Evolutionary conservation across 148 eudicot genomes (phyloP).

Genomic region (Amaranthus palmeri): DNA sequence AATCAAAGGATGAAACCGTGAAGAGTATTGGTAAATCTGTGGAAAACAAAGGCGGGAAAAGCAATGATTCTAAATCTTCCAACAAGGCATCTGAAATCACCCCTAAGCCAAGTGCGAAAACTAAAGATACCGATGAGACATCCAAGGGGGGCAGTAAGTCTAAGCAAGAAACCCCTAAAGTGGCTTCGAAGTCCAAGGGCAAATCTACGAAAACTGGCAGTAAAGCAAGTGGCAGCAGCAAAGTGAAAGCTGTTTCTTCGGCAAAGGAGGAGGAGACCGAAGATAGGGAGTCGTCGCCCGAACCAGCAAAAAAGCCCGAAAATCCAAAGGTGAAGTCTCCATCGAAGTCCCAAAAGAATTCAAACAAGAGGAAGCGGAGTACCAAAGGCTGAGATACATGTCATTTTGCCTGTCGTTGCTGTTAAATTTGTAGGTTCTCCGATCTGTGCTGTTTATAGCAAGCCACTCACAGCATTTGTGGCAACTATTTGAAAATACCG

Average conservation of each 20-base stretch:
- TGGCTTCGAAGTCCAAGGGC: constrained; percentile 39
- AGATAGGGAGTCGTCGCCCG: constrained; percentile 32
- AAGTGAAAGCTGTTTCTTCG: constrained; percentile 33
- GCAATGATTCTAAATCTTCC: constrained; percentile 25
- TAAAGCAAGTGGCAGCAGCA: constrained; percentile 33
- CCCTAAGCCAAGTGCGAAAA: constrained; percentile 28
- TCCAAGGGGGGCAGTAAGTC: constrained; percentile 27
- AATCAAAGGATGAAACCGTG: constrained; percentile 30
- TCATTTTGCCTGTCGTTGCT: not conserved
- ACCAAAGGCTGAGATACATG: constrained; percentile 4
- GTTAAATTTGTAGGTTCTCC: constrained; percentile 10
- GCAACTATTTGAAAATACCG: not conserved
- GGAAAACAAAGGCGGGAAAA: constrained; percentile 26
- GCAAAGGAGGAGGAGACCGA: constrained; percentile 37
- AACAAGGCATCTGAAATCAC: constrained; percentile 26
- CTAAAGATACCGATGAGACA: constrained; percentile 33
- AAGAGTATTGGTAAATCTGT: constrained; percentile 35
- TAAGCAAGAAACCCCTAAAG: constrained; percentile 29
- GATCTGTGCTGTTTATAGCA: not conserved
- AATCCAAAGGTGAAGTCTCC: constrained; percentile 20
- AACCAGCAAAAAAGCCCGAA: constrained; percentile 35
- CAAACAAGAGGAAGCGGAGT: constrained; percentile 29
- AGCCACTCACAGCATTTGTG: constrained; percentile 9
- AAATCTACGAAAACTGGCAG: constrained; percentile 36
- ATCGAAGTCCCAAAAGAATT: constrained; percentile 23